Percentiles rank a stretch among this genome's conserved stretches.
phyloP scores from a whole-genome alignment of 1,284 basidiomycete genomes.

The Ganoderma lingzhi region DNA sequence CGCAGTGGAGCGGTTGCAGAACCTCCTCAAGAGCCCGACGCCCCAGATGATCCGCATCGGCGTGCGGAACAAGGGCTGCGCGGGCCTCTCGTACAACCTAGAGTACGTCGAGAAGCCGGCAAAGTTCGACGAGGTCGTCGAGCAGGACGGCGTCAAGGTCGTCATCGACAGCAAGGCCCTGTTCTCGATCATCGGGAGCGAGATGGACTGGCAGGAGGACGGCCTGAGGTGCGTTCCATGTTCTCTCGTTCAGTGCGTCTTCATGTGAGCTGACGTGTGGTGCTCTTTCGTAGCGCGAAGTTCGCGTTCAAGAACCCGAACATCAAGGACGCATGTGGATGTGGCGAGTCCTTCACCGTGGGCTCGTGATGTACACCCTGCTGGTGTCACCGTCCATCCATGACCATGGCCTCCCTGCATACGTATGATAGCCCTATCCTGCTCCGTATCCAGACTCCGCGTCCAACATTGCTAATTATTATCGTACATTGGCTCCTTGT shows the following conservation, averaged over 20 bases:
- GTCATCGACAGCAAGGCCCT: slow-evolving; percentile 97
- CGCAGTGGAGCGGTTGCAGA: slow-evolving; percentile 79
- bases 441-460: neutral
- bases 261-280: neutral
- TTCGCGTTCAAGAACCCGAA: slow-evolving; percentile 94
- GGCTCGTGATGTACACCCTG: slow-evolving; percentile 26
- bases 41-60: slow-evolving; percentile 95
- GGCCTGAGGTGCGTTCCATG: slow-evolving; percentile 70
- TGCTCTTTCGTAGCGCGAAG: slow-evolving; percentile 67
- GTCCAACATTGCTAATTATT: slow-evolving; percentile 20
- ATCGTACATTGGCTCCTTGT: slow-evolving; percentile 26
- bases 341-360: slow-evolving; percentile 90
- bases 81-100: slow-evolving; percentile 96
- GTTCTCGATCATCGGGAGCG: slow-evolving; percentile 97
- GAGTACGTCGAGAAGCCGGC: slow-evolving; percentile 94
- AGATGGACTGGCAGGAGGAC: slow-evolving; percentile 99
- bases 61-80: slow-evolving; percentile 98
- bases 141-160: slow-evolving; percentile 93
- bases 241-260: neutral
- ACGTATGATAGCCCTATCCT: slow-evolving; percentile 15
- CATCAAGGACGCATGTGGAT: slow-evolving; percentile 93
- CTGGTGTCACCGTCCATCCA: neutral
- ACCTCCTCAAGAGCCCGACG: slow-evolving; percentile 77
- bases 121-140: slow-evolving; percentile 96
- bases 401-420: slow-evolving; percentile 4